Conservation (phyloP, 805 yeast species). For the Metschnikowia dekortorum region DNA sequence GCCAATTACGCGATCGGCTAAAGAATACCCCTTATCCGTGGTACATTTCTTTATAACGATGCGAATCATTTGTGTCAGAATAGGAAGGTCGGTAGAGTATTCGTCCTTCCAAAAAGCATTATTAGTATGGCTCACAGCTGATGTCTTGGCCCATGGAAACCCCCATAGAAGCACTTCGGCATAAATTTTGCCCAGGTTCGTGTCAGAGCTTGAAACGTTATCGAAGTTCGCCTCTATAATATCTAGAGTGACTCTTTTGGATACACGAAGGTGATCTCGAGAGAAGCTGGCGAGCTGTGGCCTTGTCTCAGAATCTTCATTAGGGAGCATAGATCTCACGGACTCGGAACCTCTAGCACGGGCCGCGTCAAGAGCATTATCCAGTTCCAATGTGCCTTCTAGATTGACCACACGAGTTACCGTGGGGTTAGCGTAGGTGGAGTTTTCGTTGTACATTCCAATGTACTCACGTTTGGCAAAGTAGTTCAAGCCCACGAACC, state of each 20-base stretch:
- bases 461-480: constrained; percentile 58
- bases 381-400: constrained; percentile 14
- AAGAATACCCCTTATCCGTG: constrained; percentile 20
- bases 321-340: neutral
- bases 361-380: neutral
- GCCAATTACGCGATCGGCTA: constrained; percentile 45
- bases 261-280: constrained; percentile 44
- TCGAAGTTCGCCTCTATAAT: constrained; percentile 63
- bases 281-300: constrained; percentile 11
- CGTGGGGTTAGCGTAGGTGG: constrained; percentile 4
- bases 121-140: constrained; percentile 44
- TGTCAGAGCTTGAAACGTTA: constrained; percentile 7
- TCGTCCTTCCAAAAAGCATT: constrained; percentile 84
- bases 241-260: constrained; percentile 51
- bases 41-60: constrained; percentile 41
- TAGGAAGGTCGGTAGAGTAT: constrained; percentile 58
- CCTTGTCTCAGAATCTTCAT: neutral
- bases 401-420: constrained; percentile 13
- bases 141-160: constrained; percentile 73
- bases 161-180: constrained; percentile 73
- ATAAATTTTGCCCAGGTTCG: constrained; percentile 40
- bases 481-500: constrained; percentile 66
- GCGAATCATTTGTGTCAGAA: constrained; percentile 49
- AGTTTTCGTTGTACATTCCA: constrained; percentile 21
- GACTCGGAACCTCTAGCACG: neutral